Evolutionary conservation across 148 eudicot species (phyloP).

Genomic region (Dianthus caryophyllus): DNA sequence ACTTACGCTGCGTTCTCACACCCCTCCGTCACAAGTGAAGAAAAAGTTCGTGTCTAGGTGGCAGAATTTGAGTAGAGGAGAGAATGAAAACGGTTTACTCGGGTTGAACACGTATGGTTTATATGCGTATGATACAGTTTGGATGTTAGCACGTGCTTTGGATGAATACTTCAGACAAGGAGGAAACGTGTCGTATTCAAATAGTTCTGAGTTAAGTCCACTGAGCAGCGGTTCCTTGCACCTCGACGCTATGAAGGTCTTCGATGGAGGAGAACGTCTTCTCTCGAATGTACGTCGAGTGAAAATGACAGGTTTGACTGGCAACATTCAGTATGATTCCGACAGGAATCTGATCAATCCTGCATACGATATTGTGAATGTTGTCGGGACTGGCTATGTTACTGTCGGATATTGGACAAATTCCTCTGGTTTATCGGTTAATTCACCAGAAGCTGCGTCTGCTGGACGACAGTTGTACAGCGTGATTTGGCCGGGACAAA

Average conservation of each 20-base stretch:
- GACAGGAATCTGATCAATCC: slow-evolving; percentile 42
- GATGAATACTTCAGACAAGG: slow-evolving; percentile 50
- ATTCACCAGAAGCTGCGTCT: slow-evolving; percentile 48
- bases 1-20: slow-evolving; percentile 44
- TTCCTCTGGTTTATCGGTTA: slow-evolving; percentile 51
- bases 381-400: slow-evolving; percentile 50
- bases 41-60: slow-evolving; percentile 41
- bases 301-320: slow-evolving; percentile 58
- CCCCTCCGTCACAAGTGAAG: slow-evolving; percentile 43
- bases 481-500: slow-evolving; percentile 74
- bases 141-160: slow-evolving; percentile 65
- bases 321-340: slow-evolving; percentile 38
- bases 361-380: slow-evolving; percentile 64
- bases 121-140: slow-evolving; percentile 76
- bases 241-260: slow-evolving; percentile 53
- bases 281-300: slow-evolving; percentile 37
- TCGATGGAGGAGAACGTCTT: slow-evolving; percentile 52
- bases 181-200: slow-evolving; percentile 51
- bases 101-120: slow-evolving; percentile 54
- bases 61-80: slow-evolving; percentile 36
- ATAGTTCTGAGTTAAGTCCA: slow-evolving; percentile 31
- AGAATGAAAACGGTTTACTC: slow-evolving; percentile 25
- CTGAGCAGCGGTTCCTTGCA: slow-evolving; percentile 28
- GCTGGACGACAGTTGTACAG: slow-evolving; percentile 29
- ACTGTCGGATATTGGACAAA: slow-evolving; percentile 76